Evolutionary conservation across 2,329 filamentous ascomycete genomes (phyloP), one percentile per base, ranked within the genome.

Genomic region (Fusarium bactridioides): DNA sequence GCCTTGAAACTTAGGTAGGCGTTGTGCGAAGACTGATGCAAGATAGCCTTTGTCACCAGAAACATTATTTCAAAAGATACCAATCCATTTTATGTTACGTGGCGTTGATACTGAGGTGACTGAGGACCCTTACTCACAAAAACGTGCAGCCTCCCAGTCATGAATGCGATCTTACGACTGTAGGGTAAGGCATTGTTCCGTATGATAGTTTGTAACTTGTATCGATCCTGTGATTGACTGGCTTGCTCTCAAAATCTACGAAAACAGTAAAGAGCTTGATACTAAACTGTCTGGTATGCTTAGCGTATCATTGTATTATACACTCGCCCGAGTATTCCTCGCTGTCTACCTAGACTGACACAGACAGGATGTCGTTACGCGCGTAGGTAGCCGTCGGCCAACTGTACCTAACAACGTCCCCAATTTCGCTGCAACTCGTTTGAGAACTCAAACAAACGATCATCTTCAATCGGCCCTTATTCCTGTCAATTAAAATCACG

Each of bases 271-370:
- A 19, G 3, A 7, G 10, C 11, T 19, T 16, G 4, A 10, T 19
- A 2, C 3, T 4, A 19, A 13, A 23, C 10, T 9, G n/a, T 3
- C 6, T 10, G n/a, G n/a, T n/a, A n/a, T n/a, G 5, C 8, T 7
- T 8, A 33, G 16, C 21, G 0, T 5, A 19, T 33, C 8, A 3
- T 5, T 2, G 16, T 10, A 23, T 1, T 2, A 19, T 7, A 10
- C 3, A 29, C 8, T 5, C 0, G 1, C 7, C 16, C 4, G 8
- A 50, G 6, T 13, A 23, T 3, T 1, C 1, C 3, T 19, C 19
- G 2, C 21, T 50, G 16, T 50, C 16, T 25, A 25, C 23, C 23
- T 13, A 13, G 11, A 23, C 15, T 2, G 31, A 33, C 3, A 33
- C 13, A 9, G 31, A 33, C 13, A 9, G 31, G 7, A 33, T 4